Base-by-base conservation (phyloP, 2,329 filamentous ascomycete genomes). In the Trichoderma simmonsii region DNA sequence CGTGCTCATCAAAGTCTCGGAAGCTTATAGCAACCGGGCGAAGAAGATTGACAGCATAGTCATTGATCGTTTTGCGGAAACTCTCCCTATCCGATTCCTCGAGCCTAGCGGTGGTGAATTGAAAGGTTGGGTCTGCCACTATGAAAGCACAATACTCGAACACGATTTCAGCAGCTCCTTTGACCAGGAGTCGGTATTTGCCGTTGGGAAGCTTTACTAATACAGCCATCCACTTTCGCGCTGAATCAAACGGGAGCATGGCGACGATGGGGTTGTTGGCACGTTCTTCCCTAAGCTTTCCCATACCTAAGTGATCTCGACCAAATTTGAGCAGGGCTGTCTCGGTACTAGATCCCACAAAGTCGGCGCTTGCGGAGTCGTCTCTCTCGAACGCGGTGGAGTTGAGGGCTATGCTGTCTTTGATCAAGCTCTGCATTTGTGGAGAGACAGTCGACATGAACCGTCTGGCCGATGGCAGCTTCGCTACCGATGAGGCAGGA, bases 1-100 rank as follows among this genome's bases (percentile, higher is more conserved):
- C 92, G 87, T 90, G 92, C 72, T 83, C 85, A 32, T 90, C 86
- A 72, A 92, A 94, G 74, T 96, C 93, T 60, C 88, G 87, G 80
- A 93, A 94, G 5, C 92, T 86, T 74, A 95, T 85, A 21, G 89
- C 92, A 69, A 95, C 94, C 0, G 92, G 94, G 62, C 93, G 89
- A 14, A 95, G 86, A 71, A 91, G 92, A 9, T 89, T 87, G 7
- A 86, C 87, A 2, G 92, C 92, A 76, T 93, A 93, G 14, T 78
- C 77, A 11, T 80, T 75, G 9, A 83, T 83, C 1, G 79, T 80
- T 18, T 75, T 76, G n/a, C 78, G 75, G 21, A 83, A 77, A 54
- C 77, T 78, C 24, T 75, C 74, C 4, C 80, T 77, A n/a, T 79
- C 77, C 1, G 79, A 76, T n/a, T 80, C 78, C 1, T 77, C 77